Conservation (phyloP, 176 grass and related monocot species). For the Carex cristatella region DNA sequence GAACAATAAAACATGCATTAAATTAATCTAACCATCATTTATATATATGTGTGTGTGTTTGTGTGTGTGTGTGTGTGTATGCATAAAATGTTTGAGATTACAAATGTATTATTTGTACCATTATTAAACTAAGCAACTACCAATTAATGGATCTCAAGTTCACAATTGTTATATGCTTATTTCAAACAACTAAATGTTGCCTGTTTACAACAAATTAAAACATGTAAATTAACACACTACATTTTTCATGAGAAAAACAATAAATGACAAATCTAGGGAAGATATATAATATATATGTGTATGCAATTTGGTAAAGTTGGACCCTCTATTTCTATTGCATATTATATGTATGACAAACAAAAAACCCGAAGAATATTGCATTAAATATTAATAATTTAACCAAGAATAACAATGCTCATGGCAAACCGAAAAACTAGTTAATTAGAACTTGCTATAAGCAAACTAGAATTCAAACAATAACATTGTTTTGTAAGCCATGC, state of each 20-base stretch:
- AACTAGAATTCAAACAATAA: not conserved
- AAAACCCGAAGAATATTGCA: not conserved
- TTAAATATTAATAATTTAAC: not conserved
- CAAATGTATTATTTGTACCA: too few relatives aligned
- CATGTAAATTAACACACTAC: not conserved
- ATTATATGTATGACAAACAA: not conserved
- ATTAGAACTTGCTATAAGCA: not conserved
- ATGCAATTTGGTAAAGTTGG: not conserved
- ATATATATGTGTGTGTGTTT: too few relatives aligned
- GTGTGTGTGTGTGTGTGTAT: too few relatives aligned
- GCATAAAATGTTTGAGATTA: too few relatives aligned
- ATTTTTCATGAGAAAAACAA: not conserved
- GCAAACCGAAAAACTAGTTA: not conserved
- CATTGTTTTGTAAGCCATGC: not conserved
- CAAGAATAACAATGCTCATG: not conserved
- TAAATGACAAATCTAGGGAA: not conserved
- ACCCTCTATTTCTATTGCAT: not conserved
- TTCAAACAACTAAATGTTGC: not conserved
- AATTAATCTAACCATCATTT: too few relatives aligned
- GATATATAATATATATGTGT: not conserved
- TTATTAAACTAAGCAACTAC: too few relatives aligned
- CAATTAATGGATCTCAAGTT: too few relatives aligned
- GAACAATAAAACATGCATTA: too few relatives aligned
- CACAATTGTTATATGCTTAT: not conserved
- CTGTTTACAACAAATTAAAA: not conserved